Base-by-base conservation (phyloP, 208 protist species). In the Wallacemonas sp. region DNA sequence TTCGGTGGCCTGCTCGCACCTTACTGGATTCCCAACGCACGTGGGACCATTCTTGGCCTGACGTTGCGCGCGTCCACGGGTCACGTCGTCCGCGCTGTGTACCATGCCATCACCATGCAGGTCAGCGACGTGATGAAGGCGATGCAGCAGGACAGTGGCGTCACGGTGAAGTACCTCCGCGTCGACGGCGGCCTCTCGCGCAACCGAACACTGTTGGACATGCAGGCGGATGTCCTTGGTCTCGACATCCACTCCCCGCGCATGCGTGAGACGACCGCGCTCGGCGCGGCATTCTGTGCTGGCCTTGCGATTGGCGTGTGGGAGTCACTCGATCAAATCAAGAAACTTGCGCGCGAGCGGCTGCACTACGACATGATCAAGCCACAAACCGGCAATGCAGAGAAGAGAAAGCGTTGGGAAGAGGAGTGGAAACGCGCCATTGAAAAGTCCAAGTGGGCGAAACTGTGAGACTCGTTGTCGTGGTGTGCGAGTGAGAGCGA, bases 1-100 rank as follows among this genome's bases (percentile, higher is more conserved):
- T 99, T 99, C 63, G 87, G 84, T 3, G 99, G 99, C 11, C 83
- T 99, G 1, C 93, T 99, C 17, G 95, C 97, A 12, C 99, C 99
- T 2, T 88, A 98, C 69, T 99, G 98, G 98, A 72, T 97, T 24
- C 73, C 86, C 16, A 91, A 96, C 39, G 98, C 98, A 8, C 80
- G 97, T 23, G 98, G 97, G 36, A 89, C 72, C 2, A 96, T 98
- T 56, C 61, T 98, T 4, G 98, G 98, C 19, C 77, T 99, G 64
- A 98, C 96, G 6, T 83, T 93, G 55, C 86, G 89, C 43, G 97
- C 94, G 0, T 92, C 71, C 26, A 65, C 64, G 27, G 76, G 73
- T 11, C 95, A 99, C 68, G 74, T 99, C 49, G 73, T 86, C 19
- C 78, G 94, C 29, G 94, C 97, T 0, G 85, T 92, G 0, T 74